phyloP scores from a whole-genome alignment of 441 rosid genomes.

The Raphanus hybrid region DNA sequence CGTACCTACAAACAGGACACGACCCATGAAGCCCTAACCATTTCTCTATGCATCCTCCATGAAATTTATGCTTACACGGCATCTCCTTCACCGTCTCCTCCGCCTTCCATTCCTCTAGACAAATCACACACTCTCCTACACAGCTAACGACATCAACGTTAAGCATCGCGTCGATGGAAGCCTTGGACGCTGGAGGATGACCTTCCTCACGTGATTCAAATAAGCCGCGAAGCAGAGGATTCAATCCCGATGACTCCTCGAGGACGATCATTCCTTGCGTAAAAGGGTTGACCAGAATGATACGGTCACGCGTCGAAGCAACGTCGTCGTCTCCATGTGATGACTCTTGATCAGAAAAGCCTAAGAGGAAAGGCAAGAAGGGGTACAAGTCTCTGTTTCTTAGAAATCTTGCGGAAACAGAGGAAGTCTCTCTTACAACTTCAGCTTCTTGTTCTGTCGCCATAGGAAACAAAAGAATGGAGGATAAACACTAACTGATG shows the following conservation, averaged over 20 bases:
- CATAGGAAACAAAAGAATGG: constrained; percentile 15
- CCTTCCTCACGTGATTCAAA: constrained; percentile 46
- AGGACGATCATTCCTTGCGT: constrained; percentile 73
- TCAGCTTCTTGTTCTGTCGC: constrained; percentile 30
- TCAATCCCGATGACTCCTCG: constrained; percentile 51
- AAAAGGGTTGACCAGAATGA: constrained; percentile 69
- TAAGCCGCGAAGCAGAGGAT: constrained; percentile 47
- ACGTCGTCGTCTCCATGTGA: constrained; percentile 20
- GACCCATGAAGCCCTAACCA: constrained; percentile 44
- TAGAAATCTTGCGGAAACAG: constrained; percentile 39
- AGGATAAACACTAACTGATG: not conserved
- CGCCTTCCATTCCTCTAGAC: constrained; percentile 69
- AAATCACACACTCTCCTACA: constrained; percentile 59
- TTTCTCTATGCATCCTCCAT: constrained; percentile 40
- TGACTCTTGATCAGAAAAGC: constrained; percentile 27
- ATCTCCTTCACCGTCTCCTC: constrained; percentile 66
- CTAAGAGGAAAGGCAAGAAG: constrained; percentile 60
- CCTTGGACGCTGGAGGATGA: constrained; percentile 78
- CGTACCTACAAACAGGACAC: constrained; percentile 44
- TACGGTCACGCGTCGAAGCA: constrained; percentile 43
- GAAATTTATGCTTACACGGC: constrained; percentile 51
- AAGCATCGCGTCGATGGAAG: constrained; percentile 70
- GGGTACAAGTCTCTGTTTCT: constrained; percentile 58
- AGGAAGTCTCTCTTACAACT: constrained; percentile 29
- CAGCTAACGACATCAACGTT: constrained; percentile 41